Evolutionary conservation across 441 rosid genomes (phyloP).

Genomic region (Dalechampia spathulata): DNA sequence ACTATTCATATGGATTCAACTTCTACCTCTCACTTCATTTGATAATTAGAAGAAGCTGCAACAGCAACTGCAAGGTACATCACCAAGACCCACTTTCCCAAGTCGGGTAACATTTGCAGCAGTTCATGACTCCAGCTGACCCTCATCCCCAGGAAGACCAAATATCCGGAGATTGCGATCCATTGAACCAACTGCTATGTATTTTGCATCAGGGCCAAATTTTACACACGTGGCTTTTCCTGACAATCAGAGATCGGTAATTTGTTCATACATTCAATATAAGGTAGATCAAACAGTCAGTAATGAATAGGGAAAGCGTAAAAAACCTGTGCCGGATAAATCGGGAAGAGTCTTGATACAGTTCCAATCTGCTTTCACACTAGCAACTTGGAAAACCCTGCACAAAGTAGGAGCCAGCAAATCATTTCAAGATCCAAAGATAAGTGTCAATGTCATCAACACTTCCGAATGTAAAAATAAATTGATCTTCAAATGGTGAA

Average conservation of each 20-base stretch:
- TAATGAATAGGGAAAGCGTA: neutral
- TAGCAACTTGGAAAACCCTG: slow-evolving; percentile 88
- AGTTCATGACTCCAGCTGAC: slow-evolving; percentile 40
- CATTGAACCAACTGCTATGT: slow-evolving; percentile 92
- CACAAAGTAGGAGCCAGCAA: slow-evolving; percentile 10
- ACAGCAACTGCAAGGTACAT: too few relatives aligned
- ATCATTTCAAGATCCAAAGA: neutral
- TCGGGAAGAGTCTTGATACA: slow-evolving; percentile 82
- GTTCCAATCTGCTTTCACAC: slow-evolving; percentile 95
- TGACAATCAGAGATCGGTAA: slow-evolving; percentile 19
- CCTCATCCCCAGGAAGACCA: slow-evolving; percentile 59
- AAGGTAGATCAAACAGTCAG: neutral
- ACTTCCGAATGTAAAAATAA: too few relatives aligned
- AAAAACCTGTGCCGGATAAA: slow-evolving; percentile 89
- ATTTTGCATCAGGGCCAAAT: slow-evolving; percentile 83
- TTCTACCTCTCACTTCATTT: too few relatives aligned
- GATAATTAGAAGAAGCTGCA: too few relatives aligned
- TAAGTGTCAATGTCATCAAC: neutral
- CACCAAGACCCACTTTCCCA: too few relatives aligned
- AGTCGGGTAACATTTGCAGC: too few relatives aligned
- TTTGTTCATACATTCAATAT: neutral
- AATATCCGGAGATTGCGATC: slow-evolving; percentile 91
- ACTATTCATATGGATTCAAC: too few relatives aligned
- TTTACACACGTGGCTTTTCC: slow-evolving; percentile 78
- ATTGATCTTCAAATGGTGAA: too few relatives aligned